A percentile compares a stretch with the other conserved stretches of the same genome.
Conservation (phyloP, 1,139 yeast genomes). For the Candida gigantensis region DNA sequence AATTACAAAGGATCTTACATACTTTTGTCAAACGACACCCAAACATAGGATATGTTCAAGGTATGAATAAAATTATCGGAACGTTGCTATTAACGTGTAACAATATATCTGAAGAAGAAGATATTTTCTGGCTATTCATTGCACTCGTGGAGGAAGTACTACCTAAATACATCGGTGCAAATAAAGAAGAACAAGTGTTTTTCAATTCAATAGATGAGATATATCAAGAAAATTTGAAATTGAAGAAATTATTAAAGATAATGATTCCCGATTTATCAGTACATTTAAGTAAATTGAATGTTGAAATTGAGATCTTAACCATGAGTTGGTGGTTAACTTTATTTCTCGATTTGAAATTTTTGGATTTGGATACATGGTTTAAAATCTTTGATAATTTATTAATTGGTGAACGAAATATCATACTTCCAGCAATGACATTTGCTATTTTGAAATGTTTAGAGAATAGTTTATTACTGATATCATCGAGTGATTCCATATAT, state of each 20-base stretch:
- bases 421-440: slow-evolving; percentile 13
- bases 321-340: slow-evolving; percentile 62
- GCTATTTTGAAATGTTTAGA: slow-evolving; percentile 13
- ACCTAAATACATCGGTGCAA: slow-evolving; percentile 33
- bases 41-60: slow-evolving; percentile 60
- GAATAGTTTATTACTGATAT: slow-evolving; percentile 4
- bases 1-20: slow-evolving; percentile 48
- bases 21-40: slow-evolving; percentile 56
- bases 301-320: slow-evolving; percentile 54
- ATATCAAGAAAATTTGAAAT: slow-evolving; percentile 37
- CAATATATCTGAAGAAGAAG: slow-evolving; percentile 40
- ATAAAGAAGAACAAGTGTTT: slow-evolving; percentile 22
- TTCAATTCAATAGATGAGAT: slow-evolving; percentile 42
- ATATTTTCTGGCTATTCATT: slow-evolving; percentile 58
- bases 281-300: slow-evolving; percentile 37
- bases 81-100: slow-evolving; percentile 38
- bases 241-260: slow-evolving; percentile 18
- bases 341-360: slow-evolving; percentile 48
- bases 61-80: slow-evolving; percentile 64
- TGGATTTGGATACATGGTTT: slow-evolving; percentile 55
- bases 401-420: slow-evolving; percentile 8
- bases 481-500: slow-evolving; percentile 11
- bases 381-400: slow-evolving; percentile 54
- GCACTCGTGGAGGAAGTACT: slow-evolving; percentile 54
- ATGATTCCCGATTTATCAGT: slow-evolving; percentile 38